phyloP scores from a whole-genome alignment of 2,329 filamentous ascomycete species.

The Teratosphaeriaceae sp. region DNA sequence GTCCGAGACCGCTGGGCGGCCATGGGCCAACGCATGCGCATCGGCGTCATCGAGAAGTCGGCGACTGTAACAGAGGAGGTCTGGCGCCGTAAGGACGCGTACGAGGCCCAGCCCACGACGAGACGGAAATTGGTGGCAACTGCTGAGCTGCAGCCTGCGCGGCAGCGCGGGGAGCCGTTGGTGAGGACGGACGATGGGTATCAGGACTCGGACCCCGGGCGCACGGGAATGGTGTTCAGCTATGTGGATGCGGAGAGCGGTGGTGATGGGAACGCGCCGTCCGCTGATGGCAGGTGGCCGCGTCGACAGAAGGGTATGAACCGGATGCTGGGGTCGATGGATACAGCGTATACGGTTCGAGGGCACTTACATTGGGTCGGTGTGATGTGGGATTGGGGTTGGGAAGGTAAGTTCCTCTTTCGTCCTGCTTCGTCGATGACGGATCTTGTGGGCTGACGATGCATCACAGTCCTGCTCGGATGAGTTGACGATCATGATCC shows the following conservation, averaged over 20 bases:
- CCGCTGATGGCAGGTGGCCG: conserved; percentile 8
- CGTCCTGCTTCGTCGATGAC: not conserved
- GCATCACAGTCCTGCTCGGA: conserved; percentile 2
- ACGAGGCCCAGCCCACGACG: conserved; percentile 30
- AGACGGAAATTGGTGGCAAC: conserved; percentile 32
- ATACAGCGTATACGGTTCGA: conserved; percentile 57
- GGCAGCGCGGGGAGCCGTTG: conserved; percentile 19
- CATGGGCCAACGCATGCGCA: conserved; percentile 56
- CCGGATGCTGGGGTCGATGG: conserved; percentile 34
- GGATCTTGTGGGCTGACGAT: not conserved
- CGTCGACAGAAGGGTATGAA: conserved; percentile 7
- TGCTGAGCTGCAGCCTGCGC: conserved; percentile 25
- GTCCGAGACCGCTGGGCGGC: conserved; percentile 55
- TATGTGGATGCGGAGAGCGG: conserved; percentile 17
- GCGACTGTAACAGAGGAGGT: conserved; percentile 60
- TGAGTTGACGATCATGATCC: not conserved
- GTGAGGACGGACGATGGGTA: conserved; percentile 12
- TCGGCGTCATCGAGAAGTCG: conserved; percentile 61
- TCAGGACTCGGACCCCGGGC: conserved; percentile 20
- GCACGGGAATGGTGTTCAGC: conserved; percentile 29
- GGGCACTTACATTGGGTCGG: conserved; percentile 62
- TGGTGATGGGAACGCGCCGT: conserved; percentile 6
- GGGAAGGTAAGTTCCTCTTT: conserved; percentile 3
- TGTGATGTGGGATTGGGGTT: conserved; percentile 60
- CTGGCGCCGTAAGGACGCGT: conserved; percentile 56